Conservation (phyloP, 192 early-diverging fungal species). For the Radiomyces spectabilis region DNA sequence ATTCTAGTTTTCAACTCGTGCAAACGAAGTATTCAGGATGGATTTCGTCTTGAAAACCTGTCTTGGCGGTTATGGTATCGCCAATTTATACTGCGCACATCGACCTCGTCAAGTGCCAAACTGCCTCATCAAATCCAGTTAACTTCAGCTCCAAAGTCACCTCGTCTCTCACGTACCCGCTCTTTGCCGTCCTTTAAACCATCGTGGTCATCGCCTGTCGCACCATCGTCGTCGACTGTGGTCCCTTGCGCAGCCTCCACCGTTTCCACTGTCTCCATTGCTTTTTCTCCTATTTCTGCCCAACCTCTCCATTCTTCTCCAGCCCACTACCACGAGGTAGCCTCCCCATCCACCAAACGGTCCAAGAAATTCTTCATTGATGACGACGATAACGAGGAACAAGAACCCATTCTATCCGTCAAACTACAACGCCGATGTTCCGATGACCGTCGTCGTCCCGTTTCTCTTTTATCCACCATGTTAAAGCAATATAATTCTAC, state of each 20-base stretch:
- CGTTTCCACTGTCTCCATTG: no score
- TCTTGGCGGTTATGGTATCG: constrained; percentile 29
- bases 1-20: constrained; percentile 15
- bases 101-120: neutral
- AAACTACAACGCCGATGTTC: no score
- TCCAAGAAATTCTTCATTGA: neutral
- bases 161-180: neutral
- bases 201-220: neutral
- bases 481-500: neutral
- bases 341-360: neutral
- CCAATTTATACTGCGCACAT: constrained; percentile 2
- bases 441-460: no score
- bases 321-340: no score
- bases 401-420: no score
- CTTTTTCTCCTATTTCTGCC: no score
- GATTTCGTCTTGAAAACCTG: constrained; percentile 21
- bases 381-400: neutral
- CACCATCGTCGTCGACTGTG: neutral
- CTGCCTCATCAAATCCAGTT: no score
- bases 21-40: constrained; percentile 15
- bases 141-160: neutral
- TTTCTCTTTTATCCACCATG: neutral
- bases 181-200: neutral
- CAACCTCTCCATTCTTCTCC: no score
- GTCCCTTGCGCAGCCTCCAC: no score